Evolutionary conservation across 805 yeast species (phyloP), one percentile per base, ranked within the genome.

Genomic region (Kluyveromyces siamensis): DNA sequence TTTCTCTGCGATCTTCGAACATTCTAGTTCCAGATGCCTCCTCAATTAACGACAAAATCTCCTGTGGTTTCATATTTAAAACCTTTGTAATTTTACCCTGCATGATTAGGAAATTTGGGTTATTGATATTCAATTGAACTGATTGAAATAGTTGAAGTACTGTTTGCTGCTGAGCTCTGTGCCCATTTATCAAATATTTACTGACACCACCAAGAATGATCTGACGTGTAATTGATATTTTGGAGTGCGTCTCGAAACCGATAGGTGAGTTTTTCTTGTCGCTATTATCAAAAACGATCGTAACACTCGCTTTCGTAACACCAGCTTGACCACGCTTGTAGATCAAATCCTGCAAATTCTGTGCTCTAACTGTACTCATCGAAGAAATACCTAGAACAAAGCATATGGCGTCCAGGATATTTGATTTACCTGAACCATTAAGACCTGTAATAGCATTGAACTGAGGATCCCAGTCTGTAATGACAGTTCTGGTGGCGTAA

Each of bases 241-340:
- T 84, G 13, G 82, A 70, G 45, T 82, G 74, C 41, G 80, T 79
- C 55, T 84, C 90, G 60, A 87, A 90, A 2, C 96, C 96, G 47
- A 88, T 83, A 0, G 99, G 99, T 0, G 91, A 80, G 53, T 79
- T 82, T 2, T 77, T 62, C 48, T 77, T 74, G 56, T 91, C 97
- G 11, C 76, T 59, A 60, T 93, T 95, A 66, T 91, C 95, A 63
- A 93, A 95, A 1, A 93, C 96, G 47, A 93, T 88, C 0, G 98
- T 90, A 1, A 93, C 99, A 60, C 93, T 83, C 1, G 99, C 99
- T 63, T 88, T 90, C 1, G 97, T 90, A 13, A 91, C 91, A 55
- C 98, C 98, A 0, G 99, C 98, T 65, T 93, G 99, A 11, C 99
- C 99, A 57, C 98, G 79, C 59, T 93, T 93, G 65, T 93, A 93